phyloP scores from a whole-genome alignment of 2,329 filamentous ascomycete genomes.

The Fusarium kyushuense region DNA sequence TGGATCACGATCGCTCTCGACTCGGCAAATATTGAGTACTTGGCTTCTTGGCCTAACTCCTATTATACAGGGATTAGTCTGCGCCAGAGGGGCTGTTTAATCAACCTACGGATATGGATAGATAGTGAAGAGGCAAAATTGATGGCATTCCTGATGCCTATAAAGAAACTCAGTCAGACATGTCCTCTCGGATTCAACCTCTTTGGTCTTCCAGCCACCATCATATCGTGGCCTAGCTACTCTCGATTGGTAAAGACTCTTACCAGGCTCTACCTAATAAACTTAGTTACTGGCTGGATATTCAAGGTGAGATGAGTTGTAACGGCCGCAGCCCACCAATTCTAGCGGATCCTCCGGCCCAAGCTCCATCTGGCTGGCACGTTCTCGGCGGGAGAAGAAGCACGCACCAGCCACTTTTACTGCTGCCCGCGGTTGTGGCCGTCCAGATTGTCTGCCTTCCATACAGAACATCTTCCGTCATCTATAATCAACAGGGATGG shows the following conservation, averaged over 20 bases:
- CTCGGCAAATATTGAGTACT: conserved; percentile 24
- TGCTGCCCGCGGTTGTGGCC: conserved; percentile 24
- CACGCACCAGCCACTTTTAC: conserved; percentile 31
- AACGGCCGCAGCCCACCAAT: conserved; percentile 36
- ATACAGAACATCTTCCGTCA: conserved; percentile 38
- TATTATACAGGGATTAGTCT: conserved; percentile 21
- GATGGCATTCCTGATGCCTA: background rate
- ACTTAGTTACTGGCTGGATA: conserved; percentile 4
- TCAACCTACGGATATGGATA: background rate
- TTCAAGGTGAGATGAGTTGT: conserved; percentile 14
- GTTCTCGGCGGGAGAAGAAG: conserved; percentile 26
- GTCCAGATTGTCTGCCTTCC: conserved; percentile 22
- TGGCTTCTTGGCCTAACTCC: conserved; percentile 24
- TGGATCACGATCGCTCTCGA: conserved; percentile 39
- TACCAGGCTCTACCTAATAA: background rate
- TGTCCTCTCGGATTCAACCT: background rate
- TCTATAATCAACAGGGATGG: conserved; percentile 39
- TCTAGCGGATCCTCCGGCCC: conserved; percentile 35
- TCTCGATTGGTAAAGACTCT: background rate
- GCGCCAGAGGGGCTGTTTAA: conserved; percentile 2
- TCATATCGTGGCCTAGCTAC: background rate
- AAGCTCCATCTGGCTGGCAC: conserved; percentile 31
- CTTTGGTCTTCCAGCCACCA: background rate
- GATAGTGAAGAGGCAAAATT: background rate
- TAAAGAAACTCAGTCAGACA: background rate